These are phyloP conservation scores for Zygosaccharomyces kombuchaensis DNA, from an alignment of 805 yeast species.

Conservation along the genomic window DNA sequence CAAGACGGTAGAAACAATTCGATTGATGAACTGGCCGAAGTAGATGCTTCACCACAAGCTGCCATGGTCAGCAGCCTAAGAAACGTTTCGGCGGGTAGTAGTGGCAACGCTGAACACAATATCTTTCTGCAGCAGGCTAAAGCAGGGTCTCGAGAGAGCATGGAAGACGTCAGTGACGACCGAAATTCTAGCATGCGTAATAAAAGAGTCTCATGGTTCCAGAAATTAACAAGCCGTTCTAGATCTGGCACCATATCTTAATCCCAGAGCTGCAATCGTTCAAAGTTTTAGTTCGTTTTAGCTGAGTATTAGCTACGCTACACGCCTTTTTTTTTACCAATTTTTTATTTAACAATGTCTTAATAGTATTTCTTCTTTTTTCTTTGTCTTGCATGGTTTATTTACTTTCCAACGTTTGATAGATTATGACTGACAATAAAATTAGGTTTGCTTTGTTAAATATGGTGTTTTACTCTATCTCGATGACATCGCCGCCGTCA, in stretches of 20 bases:
- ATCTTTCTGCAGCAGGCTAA: conserved; percentile 1
- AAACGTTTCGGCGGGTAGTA: conserved; percentile 1
- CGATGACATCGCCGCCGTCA: conserved; percentile 19
- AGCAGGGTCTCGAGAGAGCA: conserved; percentile 1
- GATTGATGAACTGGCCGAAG: conserved; percentile 19
- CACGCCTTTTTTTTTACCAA: not conserved
- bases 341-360: not conserved
- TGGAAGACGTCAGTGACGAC: conserved; percentile 16
- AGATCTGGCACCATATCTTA: conserved; percentile 22
- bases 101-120: not conserved
- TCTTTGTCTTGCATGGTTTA: conserved; percentile 2
- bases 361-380: not conserved
- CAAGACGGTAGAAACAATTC: conserved; percentile 19
- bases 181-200: conserved; percentile 26
- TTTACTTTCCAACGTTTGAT: not conserved
- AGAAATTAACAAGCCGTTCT: conserved; percentile 39
- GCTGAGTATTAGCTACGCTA: not conserved
- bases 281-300: not conserved
- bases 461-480: conserved; percentile 9
- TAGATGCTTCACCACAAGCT: conserved; percentile 1
- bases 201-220: conserved; percentile 43
- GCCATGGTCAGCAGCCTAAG: not conserved
- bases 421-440: not conserved
- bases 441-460: conserved; percentile 5
- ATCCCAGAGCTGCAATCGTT: not conserved